These are phyloP conservation scores for Fonsecaea pedrosoi DNA, from an alignment of 2,329 filamentous ascomycete genomes.

Conservation along the genomic window DNA sequence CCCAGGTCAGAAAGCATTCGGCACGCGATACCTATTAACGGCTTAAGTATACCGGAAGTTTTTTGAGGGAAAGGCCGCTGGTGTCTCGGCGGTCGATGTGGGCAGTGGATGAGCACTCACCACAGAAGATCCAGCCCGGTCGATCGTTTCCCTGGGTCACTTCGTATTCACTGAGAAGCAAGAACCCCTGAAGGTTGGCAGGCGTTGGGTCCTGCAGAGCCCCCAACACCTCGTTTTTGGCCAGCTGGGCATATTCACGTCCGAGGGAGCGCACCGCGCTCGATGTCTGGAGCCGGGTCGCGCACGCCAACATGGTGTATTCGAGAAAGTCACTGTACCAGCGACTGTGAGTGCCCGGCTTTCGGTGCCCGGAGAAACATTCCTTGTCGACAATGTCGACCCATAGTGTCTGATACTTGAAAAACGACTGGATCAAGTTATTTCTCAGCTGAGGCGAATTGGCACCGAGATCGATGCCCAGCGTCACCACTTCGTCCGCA, in stretches of 20 bases:
- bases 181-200: constrained; percentile 4
- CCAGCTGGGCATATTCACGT: constrained; percentile 10
- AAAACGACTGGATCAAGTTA: constrained; percentile 7
- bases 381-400: constrained; percentile 9
- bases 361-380: not conserved
- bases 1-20: constrained; percentile 12
- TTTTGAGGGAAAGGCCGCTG: too few species aligned
- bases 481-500: constrained; percentile 9
- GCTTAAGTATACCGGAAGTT: not conserved
- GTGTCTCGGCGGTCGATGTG: not conserved
- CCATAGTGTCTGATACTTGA: constrained; percentile 13
- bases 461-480: constrained; percentile 7
- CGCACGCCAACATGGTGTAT: constrained; percentile 10
- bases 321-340: constrained; percentile 7
- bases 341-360: not conserved
- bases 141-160: constrained; percentile 12
- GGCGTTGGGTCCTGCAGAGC: constrained; percentile 11
- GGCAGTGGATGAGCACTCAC: not conserved
- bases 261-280: constrained; percentile 8
- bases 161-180: constrained; percentile 17
- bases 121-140: constrained; percentile 7
- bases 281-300: not conserved
- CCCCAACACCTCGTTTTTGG: not conserved
- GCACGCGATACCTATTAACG: constrained; percentile 1
- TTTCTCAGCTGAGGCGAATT: constrained; percentile 11